These are phyloP conservation scores for Lipomyces starkeyi DNA, from an alignment of 805 yeast genomes.

Conservation along the genomic window DNA sequence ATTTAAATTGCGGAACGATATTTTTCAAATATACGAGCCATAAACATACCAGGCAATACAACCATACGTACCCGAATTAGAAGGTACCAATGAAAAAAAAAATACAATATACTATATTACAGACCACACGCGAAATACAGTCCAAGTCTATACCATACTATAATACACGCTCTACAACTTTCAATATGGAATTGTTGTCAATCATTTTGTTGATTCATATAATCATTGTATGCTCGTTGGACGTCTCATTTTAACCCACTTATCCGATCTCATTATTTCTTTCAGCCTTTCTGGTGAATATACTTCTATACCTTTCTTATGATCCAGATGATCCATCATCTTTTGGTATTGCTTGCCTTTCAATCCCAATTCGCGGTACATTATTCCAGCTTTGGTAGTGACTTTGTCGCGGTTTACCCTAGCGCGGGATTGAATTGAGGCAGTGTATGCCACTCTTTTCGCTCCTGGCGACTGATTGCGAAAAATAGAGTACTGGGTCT, in stretches of 20 bases:
- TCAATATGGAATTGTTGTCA: not conserved
- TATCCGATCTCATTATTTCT: slow-evolving; percentile 5
- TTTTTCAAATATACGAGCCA: too few relatives aligned
- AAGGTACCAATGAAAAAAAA: too few relatives aligned
- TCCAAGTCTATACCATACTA: not conserved
- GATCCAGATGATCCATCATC: slow-evolving; percentile 36
- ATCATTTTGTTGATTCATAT: not conserved
- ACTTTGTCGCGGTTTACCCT: not conserved
- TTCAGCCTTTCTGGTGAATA: slow-evolving; percentile 21
- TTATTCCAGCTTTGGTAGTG: slow-evolving; percentile 37
- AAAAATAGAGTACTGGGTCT: slow-evolving; percentile 12
- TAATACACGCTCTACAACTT: not conserved
- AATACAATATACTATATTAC: not conserved
- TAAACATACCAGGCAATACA: not conserved
- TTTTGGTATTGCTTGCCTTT: slow-evolving; percentile 43
- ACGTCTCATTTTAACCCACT: not conserved
- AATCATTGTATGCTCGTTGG: not conserved
- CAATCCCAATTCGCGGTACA: slow-evolving; percentile 42
- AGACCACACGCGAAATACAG: not conserved
- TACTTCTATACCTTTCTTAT: slow-evolving; percentile 10
- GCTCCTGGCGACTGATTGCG: not conserved
- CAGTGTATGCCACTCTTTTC: not conserved
- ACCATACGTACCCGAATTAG: too few relatives aligned
- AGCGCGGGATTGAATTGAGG: not conserved
- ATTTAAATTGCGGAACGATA: not conserved